Conservation (phyloP, 768 basidiomycete species). For the Macrolepiota fuliginosa region DNA sequence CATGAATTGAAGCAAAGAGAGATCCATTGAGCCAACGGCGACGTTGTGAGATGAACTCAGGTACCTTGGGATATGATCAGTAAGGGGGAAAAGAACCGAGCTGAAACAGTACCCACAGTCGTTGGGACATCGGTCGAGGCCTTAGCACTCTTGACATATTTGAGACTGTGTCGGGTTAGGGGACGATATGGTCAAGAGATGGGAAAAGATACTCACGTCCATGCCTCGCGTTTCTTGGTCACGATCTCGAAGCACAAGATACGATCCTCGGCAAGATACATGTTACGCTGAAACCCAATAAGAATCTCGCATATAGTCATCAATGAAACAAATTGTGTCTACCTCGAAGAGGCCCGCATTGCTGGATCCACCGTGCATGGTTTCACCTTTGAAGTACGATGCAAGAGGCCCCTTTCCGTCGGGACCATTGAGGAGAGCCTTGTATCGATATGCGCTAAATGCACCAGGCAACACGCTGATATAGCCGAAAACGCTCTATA, state of each 20-base stretch:
- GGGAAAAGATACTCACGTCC: constrained; percentile 56
- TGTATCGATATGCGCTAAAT: constrained; percentile 90
- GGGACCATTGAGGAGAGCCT: constrained; percentile 80
- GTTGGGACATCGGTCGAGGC: constrained; percentile 97
- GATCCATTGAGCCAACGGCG: constrained; percentile 89
- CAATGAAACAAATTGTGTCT: constrained; percentile 18
- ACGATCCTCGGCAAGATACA: constrained; percentile 90
- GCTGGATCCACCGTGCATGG: constrained; percentile 66
- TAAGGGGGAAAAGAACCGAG: background rate
- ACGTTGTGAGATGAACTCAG: constrained; percentile 94
- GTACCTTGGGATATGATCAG: constrained; percentile 41
- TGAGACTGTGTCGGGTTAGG: constrained; percentile 43
- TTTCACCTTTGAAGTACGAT: constrained; percentile 92
- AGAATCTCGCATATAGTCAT: background rate
- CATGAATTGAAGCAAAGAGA: constrained; percentile 90
- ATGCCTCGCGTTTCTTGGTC: constrained; percentile 81
- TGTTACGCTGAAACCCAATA: constrained; percentile 60
- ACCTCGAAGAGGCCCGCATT: constrained; percentile 69
- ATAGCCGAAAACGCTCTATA: constrained; percentile 78
- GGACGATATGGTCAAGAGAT: constrained; percentile 2
- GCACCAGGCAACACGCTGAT: constrained; percentile 90
- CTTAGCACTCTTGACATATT: constrained; percentile 92
- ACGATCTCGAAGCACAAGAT: constrained; percentile 94
- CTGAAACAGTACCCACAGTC: constrained; percentile 36
- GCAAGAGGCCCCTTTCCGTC: constrained; percentile 89